Conservation (phyloP, 495 filamentous ascomycete species). For the Entonaema liquescens region DNA sequence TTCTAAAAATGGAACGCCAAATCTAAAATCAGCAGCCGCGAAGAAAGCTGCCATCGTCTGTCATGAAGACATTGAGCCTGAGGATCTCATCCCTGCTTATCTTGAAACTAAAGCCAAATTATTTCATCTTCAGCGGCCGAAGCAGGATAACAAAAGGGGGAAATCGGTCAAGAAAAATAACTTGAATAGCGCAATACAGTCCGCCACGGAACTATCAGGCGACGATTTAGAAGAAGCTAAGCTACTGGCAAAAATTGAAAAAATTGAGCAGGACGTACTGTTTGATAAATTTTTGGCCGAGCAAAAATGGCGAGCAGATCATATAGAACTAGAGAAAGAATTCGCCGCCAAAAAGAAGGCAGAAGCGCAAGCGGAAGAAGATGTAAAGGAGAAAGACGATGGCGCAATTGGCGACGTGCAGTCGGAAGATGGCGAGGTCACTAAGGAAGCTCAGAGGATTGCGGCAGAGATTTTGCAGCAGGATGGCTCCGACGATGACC, state of each 20-base stretch:
- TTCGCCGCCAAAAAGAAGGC: constrained; percentile 50
- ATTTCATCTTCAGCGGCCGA: constrained; percentile 75
- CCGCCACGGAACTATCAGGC: constrained; percentile 5
- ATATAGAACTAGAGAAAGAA: constrained; percentile 70
- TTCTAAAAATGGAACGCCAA: constrained; percentile 23
- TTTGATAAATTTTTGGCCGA: constrained; percentile 84
- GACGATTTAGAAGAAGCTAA: constrained; percentile 65
- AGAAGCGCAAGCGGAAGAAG: constrained; percentile 48
- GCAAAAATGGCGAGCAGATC: constrained; percentile 72
- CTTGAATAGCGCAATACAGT: constrained; percentile 13
- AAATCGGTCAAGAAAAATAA: constrained; percentile 45
- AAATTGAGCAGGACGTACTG: constrained; percentile 83
- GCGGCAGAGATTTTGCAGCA: constrained; percentile 60
- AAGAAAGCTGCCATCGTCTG: constrained; percentile 53
- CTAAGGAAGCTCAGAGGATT: constrained; percentile 59
- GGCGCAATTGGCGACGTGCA: not conserved
- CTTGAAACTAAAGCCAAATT: constrained; percentile 74
- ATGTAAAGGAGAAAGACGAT: constrained; percentile 34
- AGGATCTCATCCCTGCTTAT: constrained; percentile 79
- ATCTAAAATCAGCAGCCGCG: constrained; percentile 34
- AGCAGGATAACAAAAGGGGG: constrained; percentile 57
- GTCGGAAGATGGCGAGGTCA: constrained; percentile 57
- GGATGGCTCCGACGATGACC: constrained; percentile 60
- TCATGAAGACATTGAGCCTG: constrained; percentile 70
- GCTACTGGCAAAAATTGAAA: constrained; percentile 73